Evolutionary conservation across 2,329 filamentous ascomycete genomes (phyloP).

Genomic region (Fusarium buharicum): DNA sequence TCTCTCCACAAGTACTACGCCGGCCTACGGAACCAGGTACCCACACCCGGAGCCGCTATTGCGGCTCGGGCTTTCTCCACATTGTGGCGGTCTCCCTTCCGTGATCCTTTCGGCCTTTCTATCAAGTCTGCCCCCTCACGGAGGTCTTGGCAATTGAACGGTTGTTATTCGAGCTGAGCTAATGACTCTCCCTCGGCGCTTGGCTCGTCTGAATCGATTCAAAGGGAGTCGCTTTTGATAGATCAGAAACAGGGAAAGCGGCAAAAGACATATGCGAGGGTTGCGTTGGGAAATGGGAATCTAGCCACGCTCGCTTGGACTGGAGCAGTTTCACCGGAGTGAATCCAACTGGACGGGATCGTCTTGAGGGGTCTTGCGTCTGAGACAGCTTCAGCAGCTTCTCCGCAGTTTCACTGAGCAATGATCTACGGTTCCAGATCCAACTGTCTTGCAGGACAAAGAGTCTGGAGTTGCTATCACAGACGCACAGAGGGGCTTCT

Average conservation of each 20-base stretch:
- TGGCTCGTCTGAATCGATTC: constrained; percentile 15
- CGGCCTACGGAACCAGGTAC: constrained; percentile 11
- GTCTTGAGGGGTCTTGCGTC: constrained; percentile 2
- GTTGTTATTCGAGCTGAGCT: constrained; percentile 5
- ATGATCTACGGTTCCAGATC: constrained; percentile 32
- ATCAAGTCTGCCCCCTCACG: constrained; percentile 22
- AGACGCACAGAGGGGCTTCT: constrained; percentile 14
- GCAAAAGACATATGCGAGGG: constrained; percentile 13
- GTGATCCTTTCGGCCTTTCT: constrained; percentile 17
- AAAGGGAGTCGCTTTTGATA: constrained; percentile 21
- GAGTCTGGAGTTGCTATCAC: constrained; percentile 18
- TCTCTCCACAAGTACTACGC: constrained; percentile 12
- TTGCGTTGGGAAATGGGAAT: constrained; percentile 14
- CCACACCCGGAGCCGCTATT: constrained; percentile 33
- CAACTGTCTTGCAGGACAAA: constrained; percentile 1
- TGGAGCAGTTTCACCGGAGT: constrained; percentile 13
- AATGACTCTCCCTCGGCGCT: constrained; percentile 15
- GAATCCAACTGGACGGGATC: constrained; percentile 18
- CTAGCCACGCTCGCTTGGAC: constrained; percentile 3
- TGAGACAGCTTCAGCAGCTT: constrained; percentile 32
- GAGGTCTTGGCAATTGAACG: constrained; percentile 9
- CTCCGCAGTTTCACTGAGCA: constrained; percentile 29
- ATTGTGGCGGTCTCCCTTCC: constrained; percentile 18
- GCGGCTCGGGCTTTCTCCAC: constrained; percentile 18
- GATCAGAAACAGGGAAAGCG: constrained; percentile 17